A percentile compares a stretch with the other conserved stretches of the same genome.
Conservation (phyloP, 352 stramenopile genomes). For the Elongisporangium senticosum region DNA sequence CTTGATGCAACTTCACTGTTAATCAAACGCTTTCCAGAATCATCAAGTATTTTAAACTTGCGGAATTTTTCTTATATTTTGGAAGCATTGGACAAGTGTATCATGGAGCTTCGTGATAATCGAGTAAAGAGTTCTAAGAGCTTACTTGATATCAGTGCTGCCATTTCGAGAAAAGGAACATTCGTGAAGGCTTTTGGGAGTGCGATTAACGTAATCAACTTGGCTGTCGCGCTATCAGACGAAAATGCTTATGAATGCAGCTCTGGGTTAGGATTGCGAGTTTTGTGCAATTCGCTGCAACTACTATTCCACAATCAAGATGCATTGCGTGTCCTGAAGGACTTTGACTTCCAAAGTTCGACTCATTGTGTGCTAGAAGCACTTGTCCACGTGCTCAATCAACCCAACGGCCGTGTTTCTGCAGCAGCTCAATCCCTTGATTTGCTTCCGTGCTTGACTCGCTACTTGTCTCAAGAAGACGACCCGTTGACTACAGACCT, state of each 20-base stretch:
- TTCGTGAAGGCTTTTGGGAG: constrained; percentile 69
- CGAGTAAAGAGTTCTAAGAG: constrained; percentile 27
- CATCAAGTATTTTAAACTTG: constrained; percentile 49
- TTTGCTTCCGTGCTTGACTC: constrained; percentile 71
- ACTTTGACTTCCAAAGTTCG: constrained; percentile 60
- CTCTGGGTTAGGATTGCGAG: constrained; percentile 61
- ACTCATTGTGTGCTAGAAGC: constrained; percentile 78
- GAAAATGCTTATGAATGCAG: constrained; percentile 74
- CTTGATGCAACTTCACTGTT: constrained; percentile 65
- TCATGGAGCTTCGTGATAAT: constrained; percentile 62
- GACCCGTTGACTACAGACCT: constrained; percentile 67
- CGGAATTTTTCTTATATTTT: constrained; percentile 65
- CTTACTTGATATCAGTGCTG: constrained; percentile 48
- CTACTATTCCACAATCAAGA: constrained; percentile 75
- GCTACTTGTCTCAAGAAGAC: constrained; percentile 62
- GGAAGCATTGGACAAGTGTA: constrained; percentile 76
- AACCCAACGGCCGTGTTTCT: constrained; percentile 74
- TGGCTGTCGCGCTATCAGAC: constrained; percentile 65
- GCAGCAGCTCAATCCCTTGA: constrained; percentile 77
- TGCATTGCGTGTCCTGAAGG: constrained; percentile 34
- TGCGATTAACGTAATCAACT: constrained; percentile 72
- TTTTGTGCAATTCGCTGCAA: constrained; percentile 70
- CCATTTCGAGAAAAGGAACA: constrained; percentile 48
- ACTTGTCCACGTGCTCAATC: constrained; percentile 78
- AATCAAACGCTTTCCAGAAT: constrained; percentile 69